Percentiles rank a stretch among this genome's conserved stretches.
Evolutionary conservation across 768 basidiomycete genomes (phyloP).

Genomic region (Pilatotrama ljubarskyi): DNA sequence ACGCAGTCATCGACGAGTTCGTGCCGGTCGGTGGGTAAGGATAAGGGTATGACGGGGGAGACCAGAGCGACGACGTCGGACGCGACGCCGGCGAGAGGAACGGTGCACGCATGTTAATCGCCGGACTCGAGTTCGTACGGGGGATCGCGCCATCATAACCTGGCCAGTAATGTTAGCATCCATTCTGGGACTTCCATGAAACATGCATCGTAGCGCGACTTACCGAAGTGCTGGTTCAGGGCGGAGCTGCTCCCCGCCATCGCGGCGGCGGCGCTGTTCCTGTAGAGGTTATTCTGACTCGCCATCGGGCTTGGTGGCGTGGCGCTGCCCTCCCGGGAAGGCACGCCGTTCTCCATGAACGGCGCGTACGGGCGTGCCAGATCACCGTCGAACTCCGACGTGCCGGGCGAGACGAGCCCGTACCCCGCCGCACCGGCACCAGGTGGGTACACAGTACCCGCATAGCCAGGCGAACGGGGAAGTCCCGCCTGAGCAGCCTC

Average conservation of each 20-base stretch:
- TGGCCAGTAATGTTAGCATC: background rate
- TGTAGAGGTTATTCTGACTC: conserved; percentile 40
- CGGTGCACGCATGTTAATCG: conserved; percentile 59
- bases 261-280: conserved; percentile 44
- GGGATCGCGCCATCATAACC: conserved; percentile 34
- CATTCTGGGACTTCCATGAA: background rate
- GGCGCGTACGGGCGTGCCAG: conserved; percentile 45
- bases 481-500: conserved; percentile 11
- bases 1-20: conserved; percentile 7
- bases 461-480: conserved; percentile 7
- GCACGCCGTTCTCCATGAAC: conserved; percentile 40
- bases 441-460: conserved; percentile 24
- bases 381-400: conserved; percentile 18
- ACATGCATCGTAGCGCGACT: background rate
- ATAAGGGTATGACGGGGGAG: conserved; percentile 49
- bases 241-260: conserved; percentile 31
- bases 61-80: conserved; percentile 62
- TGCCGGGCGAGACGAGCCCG: conserved; percentile 20
- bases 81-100: conserved; percentile 72
- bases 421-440: conserved; percentile 15
- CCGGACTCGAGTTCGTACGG: conserved; percentile 40
- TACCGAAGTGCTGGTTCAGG: conserved; percentile 21
- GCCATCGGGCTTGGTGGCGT: conserved; percentile 23
- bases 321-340: conserved; percentile 25
- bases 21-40: conserved; percentile 23